Evolutionary conservation across 345 rosid genomes (phyloP).

Genomic region (Citrus inodora): DNA sequence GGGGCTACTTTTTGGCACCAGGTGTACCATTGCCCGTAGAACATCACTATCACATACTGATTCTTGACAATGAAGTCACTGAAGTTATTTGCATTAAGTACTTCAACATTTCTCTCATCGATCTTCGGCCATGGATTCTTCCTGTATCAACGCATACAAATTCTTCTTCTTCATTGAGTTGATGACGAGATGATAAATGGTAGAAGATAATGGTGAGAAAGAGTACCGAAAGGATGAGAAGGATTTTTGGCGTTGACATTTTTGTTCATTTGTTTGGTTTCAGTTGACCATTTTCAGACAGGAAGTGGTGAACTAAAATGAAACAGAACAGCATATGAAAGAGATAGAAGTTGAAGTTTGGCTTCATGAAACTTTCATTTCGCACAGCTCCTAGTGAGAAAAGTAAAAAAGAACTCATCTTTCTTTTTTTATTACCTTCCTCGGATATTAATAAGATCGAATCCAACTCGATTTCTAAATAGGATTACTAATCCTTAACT

Average conservation of each 20-base stretch:
- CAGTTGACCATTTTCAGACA: neutral
- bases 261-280: neutral
- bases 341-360: neutral
- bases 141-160: neutral
- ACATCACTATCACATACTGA: conserved; percentile 10
- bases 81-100: neutral
- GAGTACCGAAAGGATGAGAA: conserved; percentile 19
- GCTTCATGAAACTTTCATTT: neutral
- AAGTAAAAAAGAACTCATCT: no score
- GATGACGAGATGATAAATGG: neutral
- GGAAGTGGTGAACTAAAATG: neutral
- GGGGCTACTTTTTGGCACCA: conserved; percentile 34
- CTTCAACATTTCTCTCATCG: neutral
- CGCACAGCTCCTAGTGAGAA: no score
- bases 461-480: no score
- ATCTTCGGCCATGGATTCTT: neutral
- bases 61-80: neutral
- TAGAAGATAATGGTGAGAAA: neutral
- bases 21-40: conserved; percentile 46
- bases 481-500: no score
- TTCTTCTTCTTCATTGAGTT: neutral
- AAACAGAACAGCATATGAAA: neutral
- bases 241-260: conserved; percentile 7
- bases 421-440: no score
- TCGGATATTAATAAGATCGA: no score